Percentiles rank a stretch among this genome's conserved stretches.
Evolutionary conservation across 2,329 filamentous ascomycete genomes (phyloP).

Genomic region (Fusarium sacchari): DNA sequence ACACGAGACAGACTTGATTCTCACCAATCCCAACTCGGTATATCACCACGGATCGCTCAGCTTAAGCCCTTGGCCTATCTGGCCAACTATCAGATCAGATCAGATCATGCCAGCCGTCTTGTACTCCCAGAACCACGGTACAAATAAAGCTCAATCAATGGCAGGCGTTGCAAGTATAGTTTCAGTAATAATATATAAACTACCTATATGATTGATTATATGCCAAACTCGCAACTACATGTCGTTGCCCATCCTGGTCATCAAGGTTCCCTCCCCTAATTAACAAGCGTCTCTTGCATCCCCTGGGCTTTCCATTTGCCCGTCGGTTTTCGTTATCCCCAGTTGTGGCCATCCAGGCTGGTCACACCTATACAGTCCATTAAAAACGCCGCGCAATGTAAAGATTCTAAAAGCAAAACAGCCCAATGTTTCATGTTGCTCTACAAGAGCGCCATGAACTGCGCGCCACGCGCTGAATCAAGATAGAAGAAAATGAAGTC

Average conservation of each 20-base stretch:
- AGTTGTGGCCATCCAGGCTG: constrained; percentile 7
- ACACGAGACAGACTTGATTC: constrained; percentile 21
- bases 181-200: constrained; percentile 21
- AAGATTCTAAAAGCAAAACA: constrained; percentile 24
- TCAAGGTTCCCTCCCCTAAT: constrained; percentile 16
- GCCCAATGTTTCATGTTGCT: constrained; percentile 4
- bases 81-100: not conserved
- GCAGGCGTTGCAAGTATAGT: not conserved
- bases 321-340: constrained; percentile 17
- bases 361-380: constrained; percentile 16
- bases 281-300: constrained; percentile 19
- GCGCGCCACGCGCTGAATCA: constrained; percentile 18
- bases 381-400: constrained; percentile 40
- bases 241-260: constrained; percentile 6
- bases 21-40: constrained; percentile 9
- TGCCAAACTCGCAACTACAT: constrained; percentile 19
- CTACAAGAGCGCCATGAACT: constrained; percentile 4
- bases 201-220: constrained; percentile 35
- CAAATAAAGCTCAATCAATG: not conserved
- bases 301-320: constrained; percentile 6
- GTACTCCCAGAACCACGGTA: not conserved
- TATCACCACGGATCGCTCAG: not conserved
- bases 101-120: not conserved
- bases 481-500: constrained; percentile 26
- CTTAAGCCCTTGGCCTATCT: constrained; percentile 1